phyloP scores from a whole-genome alignment of 371 early-diverging fungal genomes.

The Haplosporangium sp. region DNA sequence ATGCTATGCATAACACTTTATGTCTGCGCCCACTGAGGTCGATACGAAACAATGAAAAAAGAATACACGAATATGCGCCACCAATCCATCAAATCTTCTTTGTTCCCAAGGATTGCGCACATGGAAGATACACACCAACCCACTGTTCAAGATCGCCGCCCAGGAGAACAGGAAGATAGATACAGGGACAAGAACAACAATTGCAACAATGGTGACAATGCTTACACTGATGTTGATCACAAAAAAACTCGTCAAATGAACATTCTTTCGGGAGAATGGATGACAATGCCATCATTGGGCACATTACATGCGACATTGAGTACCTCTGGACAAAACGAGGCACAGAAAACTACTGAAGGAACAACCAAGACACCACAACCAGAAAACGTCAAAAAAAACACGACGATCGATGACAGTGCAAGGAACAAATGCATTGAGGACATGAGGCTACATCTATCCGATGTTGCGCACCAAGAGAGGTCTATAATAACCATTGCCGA shows the following conservation, averaged over 20 bases:
- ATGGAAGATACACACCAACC: background rate
- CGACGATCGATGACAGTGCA: background rate
- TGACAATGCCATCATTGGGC: constrained; percentile 20
- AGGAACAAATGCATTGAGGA: background rate
- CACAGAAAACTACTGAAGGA: background rate
- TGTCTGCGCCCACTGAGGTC: too few relatives aligned
- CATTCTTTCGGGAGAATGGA: constrained; percentile 22
- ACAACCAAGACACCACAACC: background rate
- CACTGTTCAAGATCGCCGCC: too few relatives aligned
- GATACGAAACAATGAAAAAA: too few relatives aligned
- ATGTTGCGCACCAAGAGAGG: too few relatives aligned
- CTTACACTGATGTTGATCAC: background rate
- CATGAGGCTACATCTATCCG: constrained; percentile 3
- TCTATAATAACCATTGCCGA: too few relatives aligned
- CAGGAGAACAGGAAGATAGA: too few relatives aligned
- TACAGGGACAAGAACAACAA: background rate
- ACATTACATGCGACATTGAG: background rate
- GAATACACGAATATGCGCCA: too few relatives aligned
- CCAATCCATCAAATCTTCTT: too few relatives aligned
- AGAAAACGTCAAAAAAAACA: background rate
- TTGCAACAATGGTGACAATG: background rate
- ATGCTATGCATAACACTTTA: too few relatives aligned
- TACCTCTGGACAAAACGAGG: too few relatives aligned
- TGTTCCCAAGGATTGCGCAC: too few relatives aligned
- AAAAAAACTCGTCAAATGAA: background rate